Conservation (phyloP, 768 basidiomycete species). For the Pisolithus sp. region DNA sequence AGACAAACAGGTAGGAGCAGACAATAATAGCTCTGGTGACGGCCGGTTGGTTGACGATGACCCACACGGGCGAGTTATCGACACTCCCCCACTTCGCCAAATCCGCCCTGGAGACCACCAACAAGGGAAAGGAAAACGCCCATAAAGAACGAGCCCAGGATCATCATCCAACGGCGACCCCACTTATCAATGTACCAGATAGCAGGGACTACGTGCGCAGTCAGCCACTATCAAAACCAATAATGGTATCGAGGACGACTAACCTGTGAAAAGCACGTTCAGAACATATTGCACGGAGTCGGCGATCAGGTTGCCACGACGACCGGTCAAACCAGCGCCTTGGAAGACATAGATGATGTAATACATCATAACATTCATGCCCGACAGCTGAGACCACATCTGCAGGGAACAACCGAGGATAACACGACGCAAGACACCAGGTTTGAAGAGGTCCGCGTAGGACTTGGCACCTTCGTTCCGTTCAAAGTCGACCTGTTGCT, state of each 20-base stretch:
- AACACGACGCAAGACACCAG: constrained; percentile 64
- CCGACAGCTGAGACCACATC: constrained; percentile 73
- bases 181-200: constrained; percentile 67
- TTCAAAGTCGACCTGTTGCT: constrained; percentile 50
- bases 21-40: constrained; percentile 70
- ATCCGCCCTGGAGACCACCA: constrained; percentile 65
- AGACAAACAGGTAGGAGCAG: constrained; percentile 72
- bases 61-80: constrained; percentile 44
- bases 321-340: constrained; percentile 70
- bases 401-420: constrained; percentile 64
- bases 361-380: constrained; percentile 80
- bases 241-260: not conserved
- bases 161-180: constrained; percentile 73
- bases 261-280: constrained; percentile 31
- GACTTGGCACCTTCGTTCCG: constrained; percentile 66
- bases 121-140: constrained; percentile 74
- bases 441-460: constrained; percentile 58
- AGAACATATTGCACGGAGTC: constrained; percentile 55
- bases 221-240: not conserved
- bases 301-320: constrained; percentile 69
- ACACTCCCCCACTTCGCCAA: constrained; percentile 56
- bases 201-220: constrained; percentile 28
- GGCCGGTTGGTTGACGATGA: constrained; percentile 47
- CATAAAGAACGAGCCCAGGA: constrained; percentile 61
- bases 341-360: constrained; percentile 63